phyloP scores from a whole-genome alignment of 257 asterid genomes.

The Solanum stenotomum region DNA sequence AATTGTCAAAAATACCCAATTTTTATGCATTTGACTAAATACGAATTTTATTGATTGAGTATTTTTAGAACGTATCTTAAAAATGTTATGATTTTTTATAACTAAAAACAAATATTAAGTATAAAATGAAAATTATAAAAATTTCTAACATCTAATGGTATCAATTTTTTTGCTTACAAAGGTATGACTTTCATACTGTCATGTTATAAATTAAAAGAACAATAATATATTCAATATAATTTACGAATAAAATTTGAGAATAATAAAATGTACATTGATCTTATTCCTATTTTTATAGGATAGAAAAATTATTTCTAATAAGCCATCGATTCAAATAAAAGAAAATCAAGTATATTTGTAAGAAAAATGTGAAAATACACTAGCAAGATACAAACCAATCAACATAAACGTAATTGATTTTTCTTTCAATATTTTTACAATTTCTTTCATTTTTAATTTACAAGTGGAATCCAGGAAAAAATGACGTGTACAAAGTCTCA shows the following conservation, averaged over 20 bases:
- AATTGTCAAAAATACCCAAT: not conserved
- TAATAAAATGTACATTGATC: no score
- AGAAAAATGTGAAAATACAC: not conserved
- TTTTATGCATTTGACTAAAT: not conserved
- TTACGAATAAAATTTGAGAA: no score
- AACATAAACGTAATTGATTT: not conserved
- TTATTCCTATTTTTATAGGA: no score
- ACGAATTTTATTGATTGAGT: not conserved
- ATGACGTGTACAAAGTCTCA: not conserved
- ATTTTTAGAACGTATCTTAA: not conserved
- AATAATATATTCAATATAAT: no score
- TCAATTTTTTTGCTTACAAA: not conserved
- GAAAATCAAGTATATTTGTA: not conserved
- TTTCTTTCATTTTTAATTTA: not conserved
- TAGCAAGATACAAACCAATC: not conserved
- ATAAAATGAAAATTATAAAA: not conserved
- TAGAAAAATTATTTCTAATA: no score
- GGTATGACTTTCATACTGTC: not conserved
- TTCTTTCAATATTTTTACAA: not conserved
- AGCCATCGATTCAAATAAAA: no score
- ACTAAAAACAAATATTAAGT: not conserved
- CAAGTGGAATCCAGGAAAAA: rapidly evolving
- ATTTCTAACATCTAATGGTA: not conserved
- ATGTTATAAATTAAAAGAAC: not conserved
- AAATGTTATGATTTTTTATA: not conserved